Evolutionary conservation across 2,329 filamentous ascomycete species (phyloP), one percentile per base, ranked within the genome.

Genomic region (Talaromyces sp.): DNA sequence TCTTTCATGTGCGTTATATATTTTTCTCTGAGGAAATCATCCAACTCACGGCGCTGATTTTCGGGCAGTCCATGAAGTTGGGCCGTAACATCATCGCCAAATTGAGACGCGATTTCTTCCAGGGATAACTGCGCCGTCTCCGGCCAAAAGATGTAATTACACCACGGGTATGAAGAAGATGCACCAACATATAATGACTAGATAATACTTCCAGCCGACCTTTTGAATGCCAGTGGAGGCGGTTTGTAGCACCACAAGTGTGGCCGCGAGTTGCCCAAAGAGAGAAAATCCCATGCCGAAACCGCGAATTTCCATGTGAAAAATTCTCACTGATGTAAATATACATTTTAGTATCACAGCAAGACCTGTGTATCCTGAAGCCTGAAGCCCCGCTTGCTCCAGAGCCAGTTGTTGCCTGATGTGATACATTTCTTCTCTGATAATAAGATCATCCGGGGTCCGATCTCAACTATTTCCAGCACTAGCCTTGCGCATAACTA

Each of bases 401-500:
- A 80, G 72, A 8, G 67, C 68, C 12, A 80, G 72, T 63, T 81
- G 80, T 64, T 80, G 74, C 58, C 76, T 74, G 7, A 76, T 77
- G 65, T 82, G 79, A 43, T 76, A 76, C 38, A 79, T 73, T 63
- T 82, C 80, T 50, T 81, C 78, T 29, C 74, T 75, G 0, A 79
- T 78, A 1, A 72, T 69, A 2, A 80, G 55, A 54, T 81, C 69
- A 2, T 78, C 65, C 0, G 76, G 70, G 64, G 0, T 71, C 72
- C 52, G 69, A 64, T 14, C 79, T 73, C 26, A 82, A 70, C 6
- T 70, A 70, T 19, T 71, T 67, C 10, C 88, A 7, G 87, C 85
- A 54, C 83, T 81, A 2, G 83, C 86, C 69, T 90, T 91, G 32
- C 88, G 79, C 57, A 89, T 71, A 7, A 89, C 81, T 84, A 90